Evolutionary conservation across 805 yeast species (phyloP), one percentile per base, ranked within the genome.

Genomic region (Wickerhamomyces canadensis): DNA sequence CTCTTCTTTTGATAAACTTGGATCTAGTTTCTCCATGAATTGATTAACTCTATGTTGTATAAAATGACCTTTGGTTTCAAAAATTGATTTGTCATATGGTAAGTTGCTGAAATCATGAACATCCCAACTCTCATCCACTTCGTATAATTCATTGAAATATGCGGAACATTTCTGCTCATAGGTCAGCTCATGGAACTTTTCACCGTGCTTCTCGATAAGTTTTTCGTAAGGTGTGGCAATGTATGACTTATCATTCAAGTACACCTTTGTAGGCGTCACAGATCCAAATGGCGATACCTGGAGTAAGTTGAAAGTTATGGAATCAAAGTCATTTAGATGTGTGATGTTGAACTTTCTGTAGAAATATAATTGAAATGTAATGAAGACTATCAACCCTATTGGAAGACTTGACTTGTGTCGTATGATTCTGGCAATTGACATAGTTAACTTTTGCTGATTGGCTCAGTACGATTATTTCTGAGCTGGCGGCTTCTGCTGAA

Each of bases 61-160:
- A 35, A 41, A 56, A 9, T 30, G 22, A 7, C 43, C 43, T 33
- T 47, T 48, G 3, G 34, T 40, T 17, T 50, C 49, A 23, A 47
- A 49, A 32, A 55, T 51, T 29, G 36, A 32, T 12, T 45, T 32
- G 14, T 43, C 32, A 33, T 55, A 53, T 4, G 44, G 41, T 3
- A 46, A 34, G 2, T 41, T 47, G 10, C 32, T 27, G 37, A 47
- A 50, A 18, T 49, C 52, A 2, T 48, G 34, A 10, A 47, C 36
- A 4, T 38, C 24, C 60, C 61, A 55, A 2, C 27, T n/a, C 2
- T 45, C 40, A 18, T 52, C 47, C 17, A 21, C 14, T n/a, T 38
- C 32, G 27, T 52, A 36, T n/a, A 61, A 43, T 28, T 47, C 48
- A 15, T 49, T 42, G 38, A 62, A 62, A 46, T 60, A 62, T 2